Evolutionary conservation across 352 stramenopile genomes (phyloP).

Genomic region (Pythium aristosporum): DNA sequence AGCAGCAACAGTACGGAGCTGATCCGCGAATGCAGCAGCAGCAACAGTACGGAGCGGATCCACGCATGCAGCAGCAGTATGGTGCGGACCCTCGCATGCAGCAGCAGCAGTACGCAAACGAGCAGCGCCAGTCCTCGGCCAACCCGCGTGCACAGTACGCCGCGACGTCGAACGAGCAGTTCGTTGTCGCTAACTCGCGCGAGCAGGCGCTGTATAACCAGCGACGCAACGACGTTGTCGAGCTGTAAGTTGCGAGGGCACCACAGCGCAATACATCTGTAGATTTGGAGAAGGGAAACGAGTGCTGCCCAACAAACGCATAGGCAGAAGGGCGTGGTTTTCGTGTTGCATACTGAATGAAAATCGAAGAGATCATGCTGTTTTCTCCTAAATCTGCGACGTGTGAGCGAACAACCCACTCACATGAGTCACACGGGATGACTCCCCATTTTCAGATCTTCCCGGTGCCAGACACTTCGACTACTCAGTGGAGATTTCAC

Average conservation of each 20-base stretch:
- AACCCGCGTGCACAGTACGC: conserved; percentile 18
- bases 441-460: not conserved
- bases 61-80: conserved; percentile 14
- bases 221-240: conserved; percentile 31
- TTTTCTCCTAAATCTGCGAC: conserved; percentile 8
- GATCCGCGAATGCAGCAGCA: conserved; percentile 2
- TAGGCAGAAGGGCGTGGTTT: not conserved
- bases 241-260: conserved; percentile 16
- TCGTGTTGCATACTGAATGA: not conserved
- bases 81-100: not conserved
- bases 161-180: conserved; percentile 17
- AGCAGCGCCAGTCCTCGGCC: conserved; percentile 14
- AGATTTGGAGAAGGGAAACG: conserved; percentile 5
- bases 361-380: not conserved
- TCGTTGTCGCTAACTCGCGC: conserved; percentile 18
- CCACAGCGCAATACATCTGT: not conserved
- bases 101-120: conserved; percentile 8
- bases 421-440: not conserved
- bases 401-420: not conserved
- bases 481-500: not conserved
- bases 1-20: conserved; percentile 11
- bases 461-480: not conserved
- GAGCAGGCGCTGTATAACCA: conserved; percentile 31
- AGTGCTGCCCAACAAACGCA: not conserved
- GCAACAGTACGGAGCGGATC: conserved; percentile 7